Evolutionary conservation across 371 early-diverging fungal genomes (phyloP).

Genomic region (Funneliformis caledonium): DNA sequence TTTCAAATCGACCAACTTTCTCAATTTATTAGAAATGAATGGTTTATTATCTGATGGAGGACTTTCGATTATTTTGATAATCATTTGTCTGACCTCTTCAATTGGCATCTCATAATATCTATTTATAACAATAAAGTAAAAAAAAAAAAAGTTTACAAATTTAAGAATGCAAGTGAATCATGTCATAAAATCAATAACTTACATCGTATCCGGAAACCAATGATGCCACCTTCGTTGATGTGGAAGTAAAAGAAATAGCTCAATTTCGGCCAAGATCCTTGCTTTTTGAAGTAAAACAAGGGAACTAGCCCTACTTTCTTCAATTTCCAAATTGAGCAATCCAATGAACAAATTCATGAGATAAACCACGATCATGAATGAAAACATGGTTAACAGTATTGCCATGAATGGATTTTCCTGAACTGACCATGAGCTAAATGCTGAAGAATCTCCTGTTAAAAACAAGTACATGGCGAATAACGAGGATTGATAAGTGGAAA

Average conservation of each 20-base stretch:
- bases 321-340: not conserved
- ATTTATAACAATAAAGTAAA: no score
- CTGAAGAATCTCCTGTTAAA: not conserved
- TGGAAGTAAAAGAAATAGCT: slow-evolving; percentile 1
- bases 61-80: no score
- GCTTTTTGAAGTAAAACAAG: not conserved
- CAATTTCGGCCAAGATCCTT: not conserved
- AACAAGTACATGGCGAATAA: not conserved
- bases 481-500: not conserved
- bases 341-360: slow-evolving; percentile 25
- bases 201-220: slow-evolving; percentile 23
- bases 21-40: no score
- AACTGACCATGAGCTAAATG: not conserved
- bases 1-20: no score
- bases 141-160: no score
- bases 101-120: no score
- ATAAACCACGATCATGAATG: not conserved
- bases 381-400: not conserved
- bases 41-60: no score
- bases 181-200: not conserved
- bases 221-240: not conserved
- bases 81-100: no score
- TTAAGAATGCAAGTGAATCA: no score
- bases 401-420: not conserved
- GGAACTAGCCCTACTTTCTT: not conserved